These are phyloP conservation scores for Boletus vinaceobasis DNA, from an alignment of 768 basidiomycete species.

Conservation along the genomic window DNA sequence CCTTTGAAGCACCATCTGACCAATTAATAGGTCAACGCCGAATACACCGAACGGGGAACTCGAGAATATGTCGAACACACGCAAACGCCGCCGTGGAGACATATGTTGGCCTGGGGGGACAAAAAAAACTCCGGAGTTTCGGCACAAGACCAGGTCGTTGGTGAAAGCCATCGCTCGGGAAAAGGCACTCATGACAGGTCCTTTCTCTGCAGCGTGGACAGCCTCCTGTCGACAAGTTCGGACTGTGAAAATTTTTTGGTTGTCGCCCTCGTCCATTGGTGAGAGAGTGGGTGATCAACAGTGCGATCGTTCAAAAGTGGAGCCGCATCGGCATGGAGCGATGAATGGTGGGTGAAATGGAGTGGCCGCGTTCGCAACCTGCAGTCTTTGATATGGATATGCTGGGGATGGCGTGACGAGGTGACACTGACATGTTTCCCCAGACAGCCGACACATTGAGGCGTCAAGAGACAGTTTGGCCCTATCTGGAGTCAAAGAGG, in stretches of 20 bases:
- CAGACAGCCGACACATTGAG: neutral
- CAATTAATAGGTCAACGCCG: constrained; percentile 10
- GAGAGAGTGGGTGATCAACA: constrained; percentile 13
- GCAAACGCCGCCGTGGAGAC: neutral
- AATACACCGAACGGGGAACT: constrained; percentile 2
- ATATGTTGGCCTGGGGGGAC: neutral
- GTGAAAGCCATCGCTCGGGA: neutral
- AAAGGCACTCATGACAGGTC: constrained; percentile 3
- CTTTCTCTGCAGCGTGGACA: constrained; percentile 8
- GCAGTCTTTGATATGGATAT: neutral
- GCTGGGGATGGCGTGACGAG: neutral
- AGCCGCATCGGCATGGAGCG: constrained; percentile 10
- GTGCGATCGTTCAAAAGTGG: constrained; percentile 11
- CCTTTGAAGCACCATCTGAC: constrained; percentile 2
- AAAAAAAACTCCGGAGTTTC: neutral
- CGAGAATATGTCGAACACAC: constrained; percentile 6
- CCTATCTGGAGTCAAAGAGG: neutral
- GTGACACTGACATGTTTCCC: neutral
- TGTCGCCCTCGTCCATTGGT: neutral
- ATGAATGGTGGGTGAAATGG: constrained; percentile 7
- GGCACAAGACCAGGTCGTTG: neutral
- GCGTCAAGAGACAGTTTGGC: neutral
- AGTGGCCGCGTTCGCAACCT: constrained; percentile 1
- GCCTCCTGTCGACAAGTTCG: constrained; percentile 14
- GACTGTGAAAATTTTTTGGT: constrained; percentile 15